A percentile compares a stretch with the other conserved stretches of the same genome.
These are phyloP conservation scores for Penicillium sp. DNA, from an alignment of 2,329 filamentous ascomycete genomes.

Conservation along the genomic window DNA sequence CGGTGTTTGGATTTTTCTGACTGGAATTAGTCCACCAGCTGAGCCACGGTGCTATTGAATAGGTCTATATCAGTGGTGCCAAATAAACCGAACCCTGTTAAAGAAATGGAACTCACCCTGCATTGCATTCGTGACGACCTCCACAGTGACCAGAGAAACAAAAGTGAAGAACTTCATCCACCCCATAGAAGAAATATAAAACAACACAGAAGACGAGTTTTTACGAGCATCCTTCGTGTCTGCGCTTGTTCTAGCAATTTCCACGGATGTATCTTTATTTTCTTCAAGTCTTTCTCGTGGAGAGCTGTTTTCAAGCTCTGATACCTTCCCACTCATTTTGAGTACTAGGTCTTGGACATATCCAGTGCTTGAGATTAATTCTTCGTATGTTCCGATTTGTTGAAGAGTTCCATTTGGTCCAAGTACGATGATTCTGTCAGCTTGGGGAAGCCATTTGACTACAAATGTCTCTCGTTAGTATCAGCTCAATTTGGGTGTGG, in stretches of 20 bases:
- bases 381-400: constrained; percentile 39
- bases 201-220: background rate
- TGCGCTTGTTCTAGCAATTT: background rate
- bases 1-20: constrained; percentile 1
- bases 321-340: background rate
- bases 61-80: background rate
- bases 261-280: background rate
- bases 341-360: constrained; percentile 1
- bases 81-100: too few species aligned
- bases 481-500: background rate
- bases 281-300: background rate
- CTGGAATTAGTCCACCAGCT: constrained; percentile 8
- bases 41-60: constrained; percentile 1
- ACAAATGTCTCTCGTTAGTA: background rate
- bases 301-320: background rate
- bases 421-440: constrained; percentile 41
- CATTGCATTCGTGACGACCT: constrained; percentile 8
- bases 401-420: constrained; percentile 32
- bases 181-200: constrained; percentile 9
- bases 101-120: background rate
- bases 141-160: background rate
- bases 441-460: constrained; percentile 38
- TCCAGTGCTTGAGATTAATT: constrained; percentile 26
- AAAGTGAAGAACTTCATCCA: constrained; percentile 6
- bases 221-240: background rate